phyloP scores from a whole-genome alignment of 768 basidiomycete genomes.

The Xerocomus potaroensis region DNA sequence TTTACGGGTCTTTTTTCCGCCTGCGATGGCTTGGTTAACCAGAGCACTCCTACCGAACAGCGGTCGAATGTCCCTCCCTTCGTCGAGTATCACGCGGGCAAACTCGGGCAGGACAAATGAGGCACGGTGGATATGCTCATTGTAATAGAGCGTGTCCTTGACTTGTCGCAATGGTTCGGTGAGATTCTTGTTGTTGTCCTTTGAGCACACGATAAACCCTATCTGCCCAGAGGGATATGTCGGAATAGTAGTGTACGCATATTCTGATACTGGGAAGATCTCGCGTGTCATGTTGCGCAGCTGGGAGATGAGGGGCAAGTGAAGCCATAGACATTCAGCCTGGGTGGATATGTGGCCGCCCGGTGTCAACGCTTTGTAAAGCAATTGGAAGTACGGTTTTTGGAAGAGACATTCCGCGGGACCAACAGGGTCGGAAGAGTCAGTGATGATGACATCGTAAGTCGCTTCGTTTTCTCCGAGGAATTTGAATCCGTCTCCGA shows the following conservation, averaged over 20 bases:
- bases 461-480: slow-evolving; percentile 79
- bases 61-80: slow-evolving; percentile 67
- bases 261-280: slow-evolving; percentile 80
- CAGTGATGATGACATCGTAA: slow-evolving; percentile 98
- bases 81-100: slow-evolving; percentile 66
- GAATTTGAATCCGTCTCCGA: slow-evolving; percentile 98
- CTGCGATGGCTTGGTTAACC: slow-evolving; percentile 37
- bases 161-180: slow-evolving; percentile 71
- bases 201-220: slow-evolving; percentile 88
- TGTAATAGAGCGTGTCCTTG: slow-evolving; percentile 78
- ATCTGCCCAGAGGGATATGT: slow-evolving; percentile 99
- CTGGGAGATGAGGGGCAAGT: slow-evolving; percentile 79
- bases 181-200: slow-evolving; percentile 65
- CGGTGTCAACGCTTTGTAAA: slow-evolving; percentile 83
- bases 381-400: slow-evolving; percentile 93
- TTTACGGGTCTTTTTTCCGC: slow-evolving; percentile 51
- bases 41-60: slow-evolving; percentile 64
- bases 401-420: slow-evolving; percentile 94
- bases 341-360: slow-evolving; percentile 95
- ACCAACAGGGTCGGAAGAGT: slow-evolving; percentile 97
- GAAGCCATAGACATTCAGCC: slow-evolving; percentile 93
- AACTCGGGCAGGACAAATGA: slow-evolving; percentile 96
- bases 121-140: slow-evolving; percentile 68
- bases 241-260: slow-evolving; percentile 94
- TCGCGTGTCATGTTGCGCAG: slow-evolving; percentile 63